Percentiles rank a stretch among this genome's conserved stretches.
phyloP scores from a whole-genome alignment of 2,329 filamentous ascomycete species.

The Ploettnerulaceae sp. region DNA sequence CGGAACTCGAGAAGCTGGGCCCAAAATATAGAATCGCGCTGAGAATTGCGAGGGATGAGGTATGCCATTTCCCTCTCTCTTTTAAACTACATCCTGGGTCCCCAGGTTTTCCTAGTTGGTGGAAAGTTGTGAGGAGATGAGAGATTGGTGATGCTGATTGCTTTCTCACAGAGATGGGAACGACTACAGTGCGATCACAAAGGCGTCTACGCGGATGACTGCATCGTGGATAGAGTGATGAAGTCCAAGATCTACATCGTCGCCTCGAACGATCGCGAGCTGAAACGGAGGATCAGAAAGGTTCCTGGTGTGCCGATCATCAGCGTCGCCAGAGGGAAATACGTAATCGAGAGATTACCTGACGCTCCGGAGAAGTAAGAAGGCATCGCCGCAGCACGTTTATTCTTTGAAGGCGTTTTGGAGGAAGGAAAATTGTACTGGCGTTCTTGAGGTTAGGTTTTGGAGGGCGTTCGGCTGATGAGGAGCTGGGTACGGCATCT shows the following conservation, averaged over 20 bases:
- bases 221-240: slow-evolving; percentile 66
- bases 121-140: too few relatives aligned
- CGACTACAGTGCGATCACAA: slow-evolving; percentile 85
- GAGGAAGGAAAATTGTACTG: too few relatives aligned
- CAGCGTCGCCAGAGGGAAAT: slow-evolving; percentile 83
- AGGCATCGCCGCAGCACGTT: not conserved
- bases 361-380: slow-evolving; percentile 62
- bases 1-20: slow-evolving; percentile 84
- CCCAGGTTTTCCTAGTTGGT: too few relatives aligned
- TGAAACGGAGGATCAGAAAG: slow-evolving; percentile 71
- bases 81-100: too few relatives aligned
- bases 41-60: slow-evolving; percentile 83
- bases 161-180: slow-evolving; percentile 80
- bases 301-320: slow-evolving; percentile 66
- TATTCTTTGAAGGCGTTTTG: not conserved
- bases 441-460: too few relatives aligned
- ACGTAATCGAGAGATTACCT: slow-evolving; percentile 87
- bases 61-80: too few relatives aligned
- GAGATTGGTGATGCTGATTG: too few relatives aligned
- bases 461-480: too few relatives aligned
- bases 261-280: slow-evolving; percentile 70
- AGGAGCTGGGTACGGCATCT: too few relatives aligned
- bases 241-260: slow-evolving; percentile 76
- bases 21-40: slow-evolving; percentile 83
- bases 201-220: slow-evolving; percentile 83